Percentiles rank a stretch among this genome's conserved stretches.
Conservation (phyloP, 2,329 filamentous ascomycete genomes). For the Lachnellula occidentalis region DNA sequence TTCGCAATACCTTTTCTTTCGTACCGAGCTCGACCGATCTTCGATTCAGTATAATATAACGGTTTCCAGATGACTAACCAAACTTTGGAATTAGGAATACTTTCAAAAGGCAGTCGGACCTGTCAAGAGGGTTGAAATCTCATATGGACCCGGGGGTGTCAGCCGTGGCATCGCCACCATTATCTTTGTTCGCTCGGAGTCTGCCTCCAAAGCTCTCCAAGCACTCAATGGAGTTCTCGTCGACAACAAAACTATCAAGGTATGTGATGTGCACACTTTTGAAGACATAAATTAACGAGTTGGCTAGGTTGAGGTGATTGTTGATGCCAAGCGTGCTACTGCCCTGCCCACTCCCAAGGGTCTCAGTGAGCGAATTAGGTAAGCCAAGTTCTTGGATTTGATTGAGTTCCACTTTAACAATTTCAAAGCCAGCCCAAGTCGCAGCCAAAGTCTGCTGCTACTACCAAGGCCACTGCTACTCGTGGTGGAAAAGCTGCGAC, state of each 20-base stretch:
- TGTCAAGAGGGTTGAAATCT: constrained; percentile 86
- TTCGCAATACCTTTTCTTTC: constrained; percentile 24
- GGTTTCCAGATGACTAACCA: constrained; percentile 59
- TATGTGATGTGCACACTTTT: constrained; percentile 35
- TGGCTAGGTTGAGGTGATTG: constrained; percentile 77
- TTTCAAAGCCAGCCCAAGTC: constrained; percentile 53
- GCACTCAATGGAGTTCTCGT: constrained; percentile 85
- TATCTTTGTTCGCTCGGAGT: constrained; percentile 73
- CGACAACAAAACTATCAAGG: constrained; percentile 87
- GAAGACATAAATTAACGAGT: constrained; percentile 10
- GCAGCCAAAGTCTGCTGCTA: constrained; percentile 77
- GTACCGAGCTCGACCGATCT: constrained; percentile 27
- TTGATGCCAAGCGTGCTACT: constrained; percentile 69
- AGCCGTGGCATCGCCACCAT: constrained; percentile 92
- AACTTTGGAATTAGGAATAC: constrained; percentile 77
- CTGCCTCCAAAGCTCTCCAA: constrained; percentile 77
- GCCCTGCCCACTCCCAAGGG: constrained; percentile 64
- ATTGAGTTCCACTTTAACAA: constrained; percentile 22
- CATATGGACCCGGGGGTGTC: constrained; percentile 85
- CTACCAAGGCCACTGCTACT: constrained; percentile 65
- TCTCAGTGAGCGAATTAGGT: constrained; percentile 79
- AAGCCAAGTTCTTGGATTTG: constrained; percentile 34
- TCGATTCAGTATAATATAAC: constrained; percentile 30
- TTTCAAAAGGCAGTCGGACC: constrained; percentile 82
- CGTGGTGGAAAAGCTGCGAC: constrained; percentile 35